These are phyloP conservation scores for Dissoconium aciculare DNA, from an alignment of 2,329 filamentous ascomycete species.

Conservation along the genomic window DNA sequence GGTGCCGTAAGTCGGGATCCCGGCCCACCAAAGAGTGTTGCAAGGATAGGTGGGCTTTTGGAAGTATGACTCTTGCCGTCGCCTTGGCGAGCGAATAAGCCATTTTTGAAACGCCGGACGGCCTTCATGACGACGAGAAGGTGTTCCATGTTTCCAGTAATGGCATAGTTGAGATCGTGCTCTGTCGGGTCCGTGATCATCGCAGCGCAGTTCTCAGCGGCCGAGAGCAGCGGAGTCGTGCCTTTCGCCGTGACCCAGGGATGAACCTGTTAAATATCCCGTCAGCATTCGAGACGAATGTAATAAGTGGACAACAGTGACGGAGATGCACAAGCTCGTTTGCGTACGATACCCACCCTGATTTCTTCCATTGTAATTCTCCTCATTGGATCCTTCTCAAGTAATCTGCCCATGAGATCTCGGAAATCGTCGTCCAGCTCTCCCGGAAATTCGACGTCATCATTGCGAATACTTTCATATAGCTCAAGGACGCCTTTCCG, in stretches of 20 bases:
- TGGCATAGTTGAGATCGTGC: conserved; percentile 77
- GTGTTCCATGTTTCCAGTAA: conserved; percentile 78
- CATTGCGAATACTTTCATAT: conserved; percentile 71
- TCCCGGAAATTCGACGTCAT: conserved; percentile 46
- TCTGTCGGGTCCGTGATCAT: conserved; percentile 73
- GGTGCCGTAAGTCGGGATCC: conserved; percentile 44
- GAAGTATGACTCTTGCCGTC: conserved; percentile 41
- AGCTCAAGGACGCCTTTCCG: conserved; percentile 65
- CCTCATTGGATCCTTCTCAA: conserved; percentile 74
- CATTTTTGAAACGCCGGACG: conserved; percentile 70
- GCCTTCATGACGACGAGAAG: conserved; percentile 83
- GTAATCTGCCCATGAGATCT: conserved; percentile 56
- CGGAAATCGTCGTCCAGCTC: conserved; percentile 53
- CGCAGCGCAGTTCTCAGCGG: conserved; percentile 73
- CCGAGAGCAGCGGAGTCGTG: conserved; percentile 59
- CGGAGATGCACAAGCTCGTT: too few species aligned
- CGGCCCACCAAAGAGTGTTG: too few species aligned
- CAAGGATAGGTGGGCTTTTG: too few species aligned
- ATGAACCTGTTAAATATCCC: conserved; percentile 49
- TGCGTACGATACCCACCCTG: conserved; percentile 50
- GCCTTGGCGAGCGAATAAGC: conserved; percentile 44
- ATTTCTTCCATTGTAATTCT: conserved; percentile 72
- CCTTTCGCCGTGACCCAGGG: conserved; percentile 82
- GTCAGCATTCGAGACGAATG: too few species aligned
- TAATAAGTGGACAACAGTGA: too few species aligned